phyloP scores from a whole-genome alignment of 345 rosid genomes.

The Moricandia arvensis region DNA sequence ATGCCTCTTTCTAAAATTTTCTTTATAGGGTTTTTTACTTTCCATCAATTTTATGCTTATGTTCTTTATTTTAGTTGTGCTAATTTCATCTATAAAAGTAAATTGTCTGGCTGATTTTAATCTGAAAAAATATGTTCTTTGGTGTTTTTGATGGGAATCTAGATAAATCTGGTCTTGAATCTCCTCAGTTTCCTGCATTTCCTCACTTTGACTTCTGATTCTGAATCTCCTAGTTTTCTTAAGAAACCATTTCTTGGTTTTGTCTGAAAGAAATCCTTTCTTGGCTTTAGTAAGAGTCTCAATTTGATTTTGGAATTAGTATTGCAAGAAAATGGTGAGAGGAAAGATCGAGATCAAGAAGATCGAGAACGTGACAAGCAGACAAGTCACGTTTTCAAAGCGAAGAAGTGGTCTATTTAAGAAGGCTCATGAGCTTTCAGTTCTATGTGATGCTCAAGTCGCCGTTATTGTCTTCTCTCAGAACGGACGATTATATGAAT shows the following conservation, averaged over 20 bases:
- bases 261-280: neutral
- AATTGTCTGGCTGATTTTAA: neutral
- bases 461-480: constrained; percentile 55
- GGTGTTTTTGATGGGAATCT: constrained; percentile 10
- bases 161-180: constrained; percentile 6
- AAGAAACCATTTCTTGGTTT: neutral
- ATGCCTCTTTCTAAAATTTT: neutral
- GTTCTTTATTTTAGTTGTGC: neutral
- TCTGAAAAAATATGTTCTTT: neutral
- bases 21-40: constrained; percentile 15
- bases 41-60: neutral
- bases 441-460: constrained; percentile 65
- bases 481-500: constrained; percentile 48
- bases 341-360: constrained; percentile 61
- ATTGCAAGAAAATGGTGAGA: constrained; percentile 49
- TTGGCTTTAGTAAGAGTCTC: constrained; percentile 13
- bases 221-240: constrained; percentile 19
- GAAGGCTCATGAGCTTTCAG: constrained; percentile 63
- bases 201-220: constrained; percentile 21
- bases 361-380: constrained; percentile 54
- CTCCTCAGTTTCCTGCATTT: constrained; percentile 8
- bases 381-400: constrained; percentile 66
- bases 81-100: neutral
- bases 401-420: constrained; percentile 56
- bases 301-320: constrained; percentile 14